Evolutionary conservation across 108 stramenopile species (phyloP).

Genomic region (Discostella stelligeroides): DNA sequence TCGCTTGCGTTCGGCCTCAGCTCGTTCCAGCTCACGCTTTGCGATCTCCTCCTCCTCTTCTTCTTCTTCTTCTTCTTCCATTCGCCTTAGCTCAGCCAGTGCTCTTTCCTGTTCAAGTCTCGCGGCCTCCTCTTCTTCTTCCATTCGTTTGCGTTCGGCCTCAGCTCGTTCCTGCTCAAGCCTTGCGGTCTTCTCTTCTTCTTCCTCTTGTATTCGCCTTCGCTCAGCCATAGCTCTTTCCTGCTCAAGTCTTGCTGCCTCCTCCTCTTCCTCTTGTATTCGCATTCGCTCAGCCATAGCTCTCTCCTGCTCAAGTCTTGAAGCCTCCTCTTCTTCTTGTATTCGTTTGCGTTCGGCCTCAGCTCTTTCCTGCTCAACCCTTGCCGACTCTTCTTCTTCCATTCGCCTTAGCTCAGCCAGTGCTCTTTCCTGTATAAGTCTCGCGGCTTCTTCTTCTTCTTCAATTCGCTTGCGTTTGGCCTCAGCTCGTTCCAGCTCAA

Average conservation of each 20-base stretch:
- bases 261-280: slow-evolving; percentile 6
- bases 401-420: neutral
- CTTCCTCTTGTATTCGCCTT: neutral
- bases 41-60: slow-evolving; percentile 4
- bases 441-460: slow-evolving; percentile 10
- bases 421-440: neutral
- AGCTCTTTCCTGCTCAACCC: slow-evolving; percentile 1
- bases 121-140: neutral
- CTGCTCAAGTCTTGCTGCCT: slow-evolving; percentile 4
- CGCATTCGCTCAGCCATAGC: slow-evolving; percentile 1
- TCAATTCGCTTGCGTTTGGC: neutral
- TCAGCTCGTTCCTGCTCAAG: neutral
- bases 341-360: neutral
- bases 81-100: slow-evolving; percentile 3
- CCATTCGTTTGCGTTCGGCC: neutral
- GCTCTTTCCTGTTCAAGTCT: slow-evolving; percentile 4
- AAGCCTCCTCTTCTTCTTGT: neutral
- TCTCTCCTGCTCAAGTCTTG: slow-evolving; percentile 3
- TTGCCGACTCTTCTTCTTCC: neutral
- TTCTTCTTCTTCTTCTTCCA: neutral
- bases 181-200: neutral
- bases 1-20: neutral
- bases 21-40: slow-evolving; percentile 19
- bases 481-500: neutral
- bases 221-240: slow-evolving; percentile 3